Conservation (phyloP, 495 filamentous ascomycete species). For the Hypoxylon perforatum region DNA sequence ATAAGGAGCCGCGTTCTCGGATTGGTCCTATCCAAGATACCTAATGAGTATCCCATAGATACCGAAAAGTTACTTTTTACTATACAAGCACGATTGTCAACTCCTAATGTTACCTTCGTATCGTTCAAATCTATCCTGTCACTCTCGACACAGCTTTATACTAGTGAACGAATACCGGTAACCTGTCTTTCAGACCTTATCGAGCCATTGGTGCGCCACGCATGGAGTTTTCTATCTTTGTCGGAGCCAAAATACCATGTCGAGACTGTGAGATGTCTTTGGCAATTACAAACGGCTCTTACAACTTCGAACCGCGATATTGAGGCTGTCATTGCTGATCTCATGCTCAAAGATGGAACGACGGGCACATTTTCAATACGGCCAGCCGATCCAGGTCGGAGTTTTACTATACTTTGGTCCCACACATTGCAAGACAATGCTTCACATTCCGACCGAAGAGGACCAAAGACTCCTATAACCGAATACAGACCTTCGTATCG, state of each 20-base stretch:
- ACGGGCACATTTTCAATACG: slow-evolving; percentile 63
- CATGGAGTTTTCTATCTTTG: slow-evolving; percentile 85
- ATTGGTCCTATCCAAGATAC: slow-evolving; percentile 68
- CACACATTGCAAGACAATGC: slow-evolving; percentile 76
- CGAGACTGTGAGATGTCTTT: slow-evolving; percentile 86
- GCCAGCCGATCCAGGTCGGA: slow-evolving; percentile 66
- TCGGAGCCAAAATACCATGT: slow-evolving; percentile 90
- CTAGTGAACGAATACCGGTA: slow-evolving; percentile 64
- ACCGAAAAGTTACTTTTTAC: slow-evolving; percentile 65
- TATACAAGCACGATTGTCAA: slow-evolving; percentile 59
- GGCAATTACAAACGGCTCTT: slow-evolving; percentile 78
- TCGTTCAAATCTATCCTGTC: slow-evolving; percentile 70
- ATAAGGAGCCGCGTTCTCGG: slow-evolving; percentile 63
- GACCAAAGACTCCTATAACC: slow-evolving; percentile 60
- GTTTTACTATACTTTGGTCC: slow-evolving; percentile 80
- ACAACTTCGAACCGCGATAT: slow-evolving; percentile 65
- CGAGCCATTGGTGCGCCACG: slow-evolving; percentile 70
- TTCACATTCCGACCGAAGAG: slow-evolving; percentile 56
- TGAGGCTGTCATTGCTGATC: slow-evolving; percentile 80
- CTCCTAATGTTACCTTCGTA: slow-evolving; percentile 53
- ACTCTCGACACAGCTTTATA: slow-evolving; percentile 71
- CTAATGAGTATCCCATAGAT: slow-evolving; percentile 62
- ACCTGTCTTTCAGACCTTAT: slow-evolving; percentile 73
- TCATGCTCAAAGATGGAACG: slow-evolving; percentile 70
- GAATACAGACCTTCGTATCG: slow-evolving; percentile 60